phyloP scores from a whole-genome alignment of 495 filamentous ascomycete species.

The Choiromyces venosus region DNA sequence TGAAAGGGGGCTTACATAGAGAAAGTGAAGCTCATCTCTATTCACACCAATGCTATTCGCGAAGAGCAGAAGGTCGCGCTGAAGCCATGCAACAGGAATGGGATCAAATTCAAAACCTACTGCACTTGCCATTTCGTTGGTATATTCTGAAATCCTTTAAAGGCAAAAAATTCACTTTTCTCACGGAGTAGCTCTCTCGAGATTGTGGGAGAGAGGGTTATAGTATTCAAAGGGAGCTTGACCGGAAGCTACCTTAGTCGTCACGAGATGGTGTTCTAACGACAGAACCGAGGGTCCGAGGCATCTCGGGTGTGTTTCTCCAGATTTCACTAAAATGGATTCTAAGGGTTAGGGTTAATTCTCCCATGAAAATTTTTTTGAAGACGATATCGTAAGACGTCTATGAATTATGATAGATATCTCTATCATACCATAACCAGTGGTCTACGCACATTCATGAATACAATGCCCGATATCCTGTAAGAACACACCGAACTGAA shows the following conservation, averaged over 20 bases:
- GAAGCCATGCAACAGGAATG: slow-evolving; percentile 67
- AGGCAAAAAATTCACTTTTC: background rate
- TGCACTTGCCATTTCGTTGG: slow-evolving; percentile 48
- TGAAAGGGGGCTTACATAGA: slow-evolving; percentile 62
- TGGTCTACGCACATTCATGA: too few species aligned
- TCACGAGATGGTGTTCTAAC: background rate
- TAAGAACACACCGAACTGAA: background rate
- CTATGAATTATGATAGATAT: background rate
- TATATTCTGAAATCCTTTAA: background rate
- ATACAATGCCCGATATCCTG: too few species aligned
- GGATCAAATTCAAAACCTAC: slow-evolving; percentile 73
- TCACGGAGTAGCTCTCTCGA: background rate
- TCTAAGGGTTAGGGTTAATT: background rate
- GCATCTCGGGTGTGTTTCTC: too few species aligned
- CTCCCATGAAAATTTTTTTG: too few species aligned
- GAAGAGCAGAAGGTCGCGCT: slow-evolving; percentile 80
- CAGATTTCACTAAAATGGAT: background rate
- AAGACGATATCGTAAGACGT: background rate
- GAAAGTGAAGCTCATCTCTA: slow-evolving; percentile 75
- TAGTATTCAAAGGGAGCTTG: background rate
- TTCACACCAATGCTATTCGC: slow-evolving; percentile 80
- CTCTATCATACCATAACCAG: too few species aligned
- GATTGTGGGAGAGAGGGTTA: background rate
- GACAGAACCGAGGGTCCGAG: background rate
- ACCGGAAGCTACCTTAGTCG: background rate